Base-by-base conservation (phyloP, 2,329 filamentous ascomycete species). In the Aspergillus latus region DNA sequence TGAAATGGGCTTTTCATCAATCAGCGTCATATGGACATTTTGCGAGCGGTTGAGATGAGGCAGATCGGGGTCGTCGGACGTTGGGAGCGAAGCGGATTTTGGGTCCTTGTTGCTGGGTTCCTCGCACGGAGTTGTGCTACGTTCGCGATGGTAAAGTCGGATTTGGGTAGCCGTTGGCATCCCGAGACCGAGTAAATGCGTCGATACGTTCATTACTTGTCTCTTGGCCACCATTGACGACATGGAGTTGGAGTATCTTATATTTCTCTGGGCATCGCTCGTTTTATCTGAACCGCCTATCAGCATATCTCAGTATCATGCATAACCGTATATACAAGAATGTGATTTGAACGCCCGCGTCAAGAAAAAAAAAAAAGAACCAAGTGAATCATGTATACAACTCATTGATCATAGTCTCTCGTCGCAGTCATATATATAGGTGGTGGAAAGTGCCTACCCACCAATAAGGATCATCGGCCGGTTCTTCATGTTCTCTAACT, bases 391-490 rank as follows among this genome's bases (percentile, higher is more conserved):
- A 66, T 57, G 42, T 34, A 54, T 43, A 46, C 16, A n/a, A 21
- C 21, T 66, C 62, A 49, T 68, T 55, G 67, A 59, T 64, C 64
- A 53, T 68, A 44, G 57, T 43, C 49, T 57, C 53, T 49, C 16
- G 40, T 56, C 43, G 52, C 49, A 59, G 59, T 53, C 39, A 63
- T 62, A n/a, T 29, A 37, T 28, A 21, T 58, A 61, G 47, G 54
- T 43, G 43, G 59, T 57, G 58, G 49, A 45, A 50, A 49, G 52
- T 76, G 72, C 74, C 89, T 86, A 99, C 92, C 94, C 94, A 97
- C 94, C 94, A 86, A 99, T 99, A 78, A 99, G 83, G 65, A 99
- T 99, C 94, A 99, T 99, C 52, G 94, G 94, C 70, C 94, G 81
- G 73, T 99, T 99, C 77, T 94, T 92, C 92, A 97, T 96, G 67